Percentiles rank a stretch among this genome's conserved stretches.
phyloP scores from a whole-genome alignment of 2,329 filamentous ascomycete genomes.

The Penicillium sclerotigenum region DNA sequence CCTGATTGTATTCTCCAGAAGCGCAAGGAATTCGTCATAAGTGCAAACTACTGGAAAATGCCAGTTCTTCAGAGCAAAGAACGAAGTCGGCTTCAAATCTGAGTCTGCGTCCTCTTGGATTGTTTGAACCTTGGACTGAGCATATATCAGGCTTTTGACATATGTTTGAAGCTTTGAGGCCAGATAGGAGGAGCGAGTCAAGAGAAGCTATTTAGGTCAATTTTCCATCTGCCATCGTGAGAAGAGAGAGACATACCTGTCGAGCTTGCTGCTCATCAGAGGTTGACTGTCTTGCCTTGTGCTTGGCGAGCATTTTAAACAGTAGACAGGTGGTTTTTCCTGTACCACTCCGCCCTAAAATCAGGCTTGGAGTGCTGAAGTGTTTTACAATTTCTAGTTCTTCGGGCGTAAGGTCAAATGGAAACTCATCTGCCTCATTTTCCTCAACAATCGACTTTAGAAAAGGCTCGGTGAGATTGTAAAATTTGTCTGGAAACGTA shows the following conservation, averaged over 20 bases:
- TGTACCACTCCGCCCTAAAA: slow-evolving; percentile 33
- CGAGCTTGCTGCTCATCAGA: slow-evolving; percentile 9
- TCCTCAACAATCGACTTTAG: slow-evolving; percentile 18
- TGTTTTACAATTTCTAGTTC: slow-evolving; percentile 28
- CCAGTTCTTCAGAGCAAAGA: slow-evolving; percentile 19
- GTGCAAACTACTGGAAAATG: slow-evolving; percentile 33
- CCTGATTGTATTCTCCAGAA: slow-evolving; percentile 22
- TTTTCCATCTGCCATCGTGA: background rate
- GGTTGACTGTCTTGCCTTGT: slow-evolving; percentile 13
- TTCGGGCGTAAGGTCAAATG: slow-evolving; percentile 31
- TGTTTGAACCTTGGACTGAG: slow-evolving; percentile 5
- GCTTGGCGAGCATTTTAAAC: slow-evolving; percentile 30
- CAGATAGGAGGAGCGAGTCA: slow-evolving; percentile 30
- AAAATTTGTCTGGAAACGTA: slow-evolving; percentile 26
- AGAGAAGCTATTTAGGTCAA: slow-evolving; percentile 22
- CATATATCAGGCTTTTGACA: slow-evolving; percentile 24
- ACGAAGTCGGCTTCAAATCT: slow-evolving; percentile 7
- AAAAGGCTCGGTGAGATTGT: slow-evolving; percentile 28
- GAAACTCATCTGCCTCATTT: slow-evolving; percentile 26
- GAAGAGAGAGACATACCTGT: slow-evolving; percentile 14
- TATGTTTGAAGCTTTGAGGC: slow-evolving; percentile 27
- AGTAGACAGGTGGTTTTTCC: slow-evolving; percentile 34
- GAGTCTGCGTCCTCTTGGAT: background rate
- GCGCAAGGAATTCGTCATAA: slow-evolving; percentile 26
- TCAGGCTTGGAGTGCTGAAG: slow-evolving; percentile 24